Evolutionary conservation across 306 rosid genomes (phyloP).

Genomic region (Pueraria montana): DNA sequence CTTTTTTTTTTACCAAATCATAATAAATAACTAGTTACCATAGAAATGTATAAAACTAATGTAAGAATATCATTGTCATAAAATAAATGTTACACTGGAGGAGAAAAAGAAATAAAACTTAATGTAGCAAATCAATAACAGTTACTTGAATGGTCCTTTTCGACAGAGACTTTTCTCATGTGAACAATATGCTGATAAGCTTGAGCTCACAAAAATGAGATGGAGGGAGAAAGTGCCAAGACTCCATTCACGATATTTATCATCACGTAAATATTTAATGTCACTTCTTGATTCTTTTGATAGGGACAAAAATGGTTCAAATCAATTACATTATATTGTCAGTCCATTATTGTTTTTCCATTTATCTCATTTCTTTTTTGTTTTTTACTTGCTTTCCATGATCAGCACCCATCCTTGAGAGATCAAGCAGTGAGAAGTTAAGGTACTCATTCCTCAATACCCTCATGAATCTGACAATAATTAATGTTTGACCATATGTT

Average conservation of each 20-base stretch:
- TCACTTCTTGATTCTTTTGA: constrained; percentile 36
- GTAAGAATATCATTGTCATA: constrained; percentile 7
- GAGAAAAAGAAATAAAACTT: not conserved
- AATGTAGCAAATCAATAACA: not conserved
- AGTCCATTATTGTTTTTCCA: constrained; percentile 3
- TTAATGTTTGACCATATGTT: not conserved
- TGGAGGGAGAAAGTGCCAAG: constrained; percentile 71
- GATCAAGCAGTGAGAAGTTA: constrained; percentile 44
- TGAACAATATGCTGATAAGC: constrained; percentile 71
- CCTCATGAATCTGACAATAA: not conserved
- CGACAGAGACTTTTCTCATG: constrained; percentile 72
- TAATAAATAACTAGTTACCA: not conserved
- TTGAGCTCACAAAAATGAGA: constrained; percentile 63
- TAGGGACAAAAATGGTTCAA: constrained; percentile 13
- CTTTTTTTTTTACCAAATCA: too few species aligned
- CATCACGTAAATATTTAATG: constrained; percentile 59
- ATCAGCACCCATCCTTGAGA: constrained; percentile 52
- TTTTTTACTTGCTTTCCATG: constrained; percentile 31
- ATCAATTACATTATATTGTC: not conserved
- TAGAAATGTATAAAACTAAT: not conserved
- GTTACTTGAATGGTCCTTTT: constrained; percentile 38
- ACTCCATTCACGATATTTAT: constrained; percentile 64
- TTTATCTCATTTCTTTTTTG: constrained; percentile 2
- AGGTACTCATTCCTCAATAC: constrained; percentile 46
- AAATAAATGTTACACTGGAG: not conserved